A percentile compares a stretch with the other conserved stretches of the same genome.
These are phyloP conservation scores for Kwoniella heveanensis DNA, from an alignment of 768 basidiomycete species.

Conservation along the genomic window DNA sequence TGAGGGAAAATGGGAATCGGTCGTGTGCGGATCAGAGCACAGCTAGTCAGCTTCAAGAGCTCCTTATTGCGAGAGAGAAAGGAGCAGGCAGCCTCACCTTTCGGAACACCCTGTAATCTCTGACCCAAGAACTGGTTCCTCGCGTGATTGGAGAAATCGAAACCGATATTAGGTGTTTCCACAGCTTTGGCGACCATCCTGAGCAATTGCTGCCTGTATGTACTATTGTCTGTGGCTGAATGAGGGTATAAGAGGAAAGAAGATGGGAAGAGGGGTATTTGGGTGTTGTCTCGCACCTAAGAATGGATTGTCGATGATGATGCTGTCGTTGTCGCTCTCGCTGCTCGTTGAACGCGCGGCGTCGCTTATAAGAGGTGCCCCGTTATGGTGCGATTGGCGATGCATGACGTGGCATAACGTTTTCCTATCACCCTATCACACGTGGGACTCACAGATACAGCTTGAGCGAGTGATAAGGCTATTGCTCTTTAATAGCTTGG, in stretches of 20 bases:
- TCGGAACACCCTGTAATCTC: constrained; percentile 49
- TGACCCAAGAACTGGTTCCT: constrained; percentile 54
- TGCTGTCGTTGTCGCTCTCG: not conserved
- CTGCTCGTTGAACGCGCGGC: not conserved
- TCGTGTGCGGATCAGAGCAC: too few species aligned
- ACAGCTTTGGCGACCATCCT: constrained; percentile 37
- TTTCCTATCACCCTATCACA: too few species aligned
- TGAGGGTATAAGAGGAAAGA: not conserved
- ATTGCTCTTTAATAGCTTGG: not conserved
- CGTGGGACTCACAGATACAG: too few species aligned
- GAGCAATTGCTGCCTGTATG: too few species aligned
- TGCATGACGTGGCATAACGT: constrained; percentile 3
- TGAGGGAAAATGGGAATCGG: too few species aligned
- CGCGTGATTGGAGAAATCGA: constrained; percentile 56
- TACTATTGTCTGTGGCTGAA: not conserved
- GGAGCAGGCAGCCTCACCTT: constrained; percentile 37
- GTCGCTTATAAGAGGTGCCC: not conserved
- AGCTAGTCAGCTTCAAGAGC: too few species aligned
- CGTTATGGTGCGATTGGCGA: not conserved
- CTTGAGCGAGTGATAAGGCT: not conserved
- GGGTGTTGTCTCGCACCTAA: too few species aligned
- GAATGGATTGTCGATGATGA: constrained; percentile 20
- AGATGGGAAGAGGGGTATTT: not conserved
- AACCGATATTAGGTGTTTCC: constrained; percentile 42
- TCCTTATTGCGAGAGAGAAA: not conserved